Base-by-base conservation (phyloP, 495 filamentous ascomycete genomes). In the Penicillium lividum region DNA sequence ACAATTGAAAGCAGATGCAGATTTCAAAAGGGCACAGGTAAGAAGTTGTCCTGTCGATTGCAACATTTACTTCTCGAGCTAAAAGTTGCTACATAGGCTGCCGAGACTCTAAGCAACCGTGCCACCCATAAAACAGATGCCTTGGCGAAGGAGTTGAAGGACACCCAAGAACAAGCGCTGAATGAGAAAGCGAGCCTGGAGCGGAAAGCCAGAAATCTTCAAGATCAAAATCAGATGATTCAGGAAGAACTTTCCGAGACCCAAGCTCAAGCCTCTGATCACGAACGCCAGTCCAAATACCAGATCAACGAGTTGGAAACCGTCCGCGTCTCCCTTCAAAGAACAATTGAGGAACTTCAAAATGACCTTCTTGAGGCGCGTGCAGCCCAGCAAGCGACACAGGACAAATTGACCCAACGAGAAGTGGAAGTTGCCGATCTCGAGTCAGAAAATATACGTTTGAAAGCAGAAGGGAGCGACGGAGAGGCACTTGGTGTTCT, bases 401-500 rank as follows among this genome's bases (percentile, higher is more conserved):
- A 96, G 68, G 80, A 87, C 36, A 81, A 82, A 61, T 68, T 96
- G 3, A 74, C 79, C 0, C 77, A 89, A 59, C 84, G 85, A 43
- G 89, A 97, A 66, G 75, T 76, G 3, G 84, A 90, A 30, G 74
- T 89, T 38, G 89, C 86, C 0, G 73, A 84, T 9, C 69, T 98
- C 4, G 91, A 97, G 77, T 86, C 86, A 7, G 91, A 97, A 40
- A 84, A 96, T 30, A 75, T 97, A 52, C 82, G 84, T 34, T 74
- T 93, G 10, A 97, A 90, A 66, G 88, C 92, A 4, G 88, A 92
- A 62, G 89, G 88, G 2, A 92, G 87, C 22, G 94, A 97, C 72
- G 83, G 85, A 0, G 92, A 97, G 61, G 91, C 89, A 3, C 75
- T 97, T 40, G 80, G 76, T 6, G 84, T 97, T 49, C 85, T 98